Evolutionary conservation across 1,284 basidiomycete species (phyloP).

Genomic region (Ceratobasidium sp.): DNA sequence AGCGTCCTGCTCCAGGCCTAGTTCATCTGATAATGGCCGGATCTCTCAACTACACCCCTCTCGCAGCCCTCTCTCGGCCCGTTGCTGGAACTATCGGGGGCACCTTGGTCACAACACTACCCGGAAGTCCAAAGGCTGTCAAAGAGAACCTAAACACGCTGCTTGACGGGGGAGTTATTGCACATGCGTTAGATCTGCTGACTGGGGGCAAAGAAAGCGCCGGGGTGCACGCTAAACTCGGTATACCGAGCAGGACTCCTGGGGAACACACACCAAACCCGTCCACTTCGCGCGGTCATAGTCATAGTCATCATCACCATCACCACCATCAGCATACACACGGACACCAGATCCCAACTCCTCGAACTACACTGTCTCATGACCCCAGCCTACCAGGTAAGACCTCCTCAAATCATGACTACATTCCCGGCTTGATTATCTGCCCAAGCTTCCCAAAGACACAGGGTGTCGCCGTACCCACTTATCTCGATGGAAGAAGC

Average conservation of each 20-base stretch:
- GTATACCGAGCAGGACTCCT: slow-evolving; percentile 48
- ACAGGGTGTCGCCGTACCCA: slow-evolving; percentile 80
- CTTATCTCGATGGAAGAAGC: slow-evolving; percentile 75
- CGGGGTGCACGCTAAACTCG: slow-evolving; percentile 63
- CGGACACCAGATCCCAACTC: slow-evolving; percentile 49
- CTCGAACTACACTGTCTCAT: slow-evolving; percentile 67
- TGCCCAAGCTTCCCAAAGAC: slow-evolving; percentile 62
- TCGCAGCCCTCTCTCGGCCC: slow-evolving; percentile 84
- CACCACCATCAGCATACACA: slow-evolving; percentile 53
- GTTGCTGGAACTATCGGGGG: slow-evolving; percentile 76
- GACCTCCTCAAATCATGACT: slow-evolving; percentile 49
- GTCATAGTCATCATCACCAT: slow-evolving; percentile 59
- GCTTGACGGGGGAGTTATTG: slow-evolving; percentile 65
- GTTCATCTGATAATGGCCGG: slow-evolving; percentile 76
- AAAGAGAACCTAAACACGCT: slow-evolving; percentile 78
- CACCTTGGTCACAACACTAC: slow-evolving; percentile 80
- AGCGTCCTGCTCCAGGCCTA: slow-evolving; percentile 80
- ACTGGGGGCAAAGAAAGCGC: slow-evolving; percentile 72
- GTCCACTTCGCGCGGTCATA: slow-evolving; percentile 47
- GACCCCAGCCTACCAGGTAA: slow-evolving; percentile 74
- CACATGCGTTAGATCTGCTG: slow-evolving; percentile 81
- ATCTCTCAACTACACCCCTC: slow-evolving; percentile 78
- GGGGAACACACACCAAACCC: slow-evolving; percentile 41
- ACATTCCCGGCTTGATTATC: slow-evolving; percentile 11
- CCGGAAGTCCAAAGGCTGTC: slow-evolving; percentile 86